Evolutionary conservation across 495 filamentous ascomycete genomes (phyloP), one percentile per base, ranked within the genome.

Genomic region (Cryomyces antarcticus): DNA sequence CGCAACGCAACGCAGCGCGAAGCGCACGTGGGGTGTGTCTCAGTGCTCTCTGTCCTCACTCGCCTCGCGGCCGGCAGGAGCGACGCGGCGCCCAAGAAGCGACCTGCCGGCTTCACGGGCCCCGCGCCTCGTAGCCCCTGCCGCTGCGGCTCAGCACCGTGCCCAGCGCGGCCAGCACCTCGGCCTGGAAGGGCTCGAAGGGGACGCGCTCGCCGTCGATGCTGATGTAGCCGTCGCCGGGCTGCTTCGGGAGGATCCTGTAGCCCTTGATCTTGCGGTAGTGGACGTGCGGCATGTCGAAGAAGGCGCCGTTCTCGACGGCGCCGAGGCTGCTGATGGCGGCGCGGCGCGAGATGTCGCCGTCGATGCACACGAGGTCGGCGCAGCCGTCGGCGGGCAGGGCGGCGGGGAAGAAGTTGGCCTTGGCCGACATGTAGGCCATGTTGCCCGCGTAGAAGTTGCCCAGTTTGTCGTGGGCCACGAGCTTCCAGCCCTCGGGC

Each of bases 381-480:
- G 93, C 71, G 41, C 78, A 64, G 6, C 88, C 89, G 53, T 97
- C 89, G 42, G 76, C 73, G 5, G 85, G 82, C 9, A 89, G 69
- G 0, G 89, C 70, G 1, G 82, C 78, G 0, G 83, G 70, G 68
- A 97, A 97, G 66, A 95, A 92, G 50, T 82, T 83, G 31, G 76
- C 71, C 43, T 82, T 79, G 24, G 86, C 71, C 3, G 84, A 75
- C 82, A 97, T 84, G 59, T 78, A 83, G 5, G 82, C 75, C 85
- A 95, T 89, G 53, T 94, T 97, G 41, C 89, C 89, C 6, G 78
- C 78, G 57, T 89, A 95, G 63, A 97, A 95, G 55, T 82, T 95
- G 5, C 87, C 85, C 34, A 97, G 63, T 12, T 74, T 81, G 44
- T 83, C 75, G 41, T 77, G 67, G 5, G 80, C 72, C 7, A 80